Evolutionary conservation across 208 protist genomes (phyloP).

Genomic region (Wallacemonas sp.): DNA sequence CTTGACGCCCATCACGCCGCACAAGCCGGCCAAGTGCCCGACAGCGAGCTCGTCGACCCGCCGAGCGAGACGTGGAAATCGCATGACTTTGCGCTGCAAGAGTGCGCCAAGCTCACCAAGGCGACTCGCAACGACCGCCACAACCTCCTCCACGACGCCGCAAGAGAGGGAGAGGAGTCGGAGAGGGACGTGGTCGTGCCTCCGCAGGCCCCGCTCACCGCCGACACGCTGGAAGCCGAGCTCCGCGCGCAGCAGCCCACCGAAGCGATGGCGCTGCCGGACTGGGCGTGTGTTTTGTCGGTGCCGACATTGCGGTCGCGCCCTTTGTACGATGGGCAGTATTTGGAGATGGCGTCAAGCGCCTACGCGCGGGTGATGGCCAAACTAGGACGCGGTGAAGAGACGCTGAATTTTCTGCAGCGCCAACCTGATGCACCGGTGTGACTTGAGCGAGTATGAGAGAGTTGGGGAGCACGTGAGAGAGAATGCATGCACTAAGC

Average conservation of each 20-base stretch:
- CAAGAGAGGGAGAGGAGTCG: neutral
- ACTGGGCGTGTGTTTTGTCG: conserved; percentile 5
- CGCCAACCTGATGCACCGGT: conserved; percentile 22
- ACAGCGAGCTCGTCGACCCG: conserved; percentile 24
- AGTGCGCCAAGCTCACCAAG: conserved; percentile 41
- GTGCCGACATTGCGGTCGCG: conserved; percentile 63
- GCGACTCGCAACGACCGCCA: conserved; percentile 37
- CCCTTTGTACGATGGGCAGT: conserved; percentile 58
- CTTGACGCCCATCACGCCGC: conserved; percentile 28
- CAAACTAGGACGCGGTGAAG: conserved; percentile 21
- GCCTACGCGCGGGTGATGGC: conserved; percentile 47
- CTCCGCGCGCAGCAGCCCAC: neutral
- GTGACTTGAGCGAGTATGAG: too few relatives aligned
- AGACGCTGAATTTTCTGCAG: conserved; percentile 29
- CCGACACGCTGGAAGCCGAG: neutral
- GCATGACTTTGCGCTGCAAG: conserved; percentile 59
- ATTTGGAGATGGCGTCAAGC: conserved; percentile 34
- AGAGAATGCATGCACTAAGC: too few relatives aligned
- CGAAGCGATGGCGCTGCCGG: neutral
- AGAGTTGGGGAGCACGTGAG: too few relatives aligned
- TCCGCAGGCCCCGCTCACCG: conserved; percentile 1
- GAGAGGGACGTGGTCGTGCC: neutral
- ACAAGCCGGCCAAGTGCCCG: neutral
- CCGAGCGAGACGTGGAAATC: conserved; percentile 63
- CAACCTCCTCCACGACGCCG: conserved; percentile 23